phyloP scores from a whole-genome alignment of 345 rosid genomes.

The Excoecaria cochinchinensis region DNA sequence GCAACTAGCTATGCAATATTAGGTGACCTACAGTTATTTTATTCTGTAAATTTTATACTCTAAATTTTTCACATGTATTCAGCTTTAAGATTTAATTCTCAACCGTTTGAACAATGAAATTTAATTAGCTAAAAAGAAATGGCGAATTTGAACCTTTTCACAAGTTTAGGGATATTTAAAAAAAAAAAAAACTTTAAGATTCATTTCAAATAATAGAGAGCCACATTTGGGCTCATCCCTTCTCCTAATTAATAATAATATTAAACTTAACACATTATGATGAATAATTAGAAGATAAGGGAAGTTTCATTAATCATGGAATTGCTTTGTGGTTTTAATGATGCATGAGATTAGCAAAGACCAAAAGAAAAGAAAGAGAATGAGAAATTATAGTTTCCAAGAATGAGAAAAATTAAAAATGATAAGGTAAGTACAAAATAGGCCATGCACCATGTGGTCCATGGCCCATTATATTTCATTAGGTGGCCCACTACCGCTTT shows the following conservation, averaged over 20 bases:
- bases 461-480: background rate
- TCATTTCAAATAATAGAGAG: no score
- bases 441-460: background rate
- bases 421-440: background rate
- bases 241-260: background rate
- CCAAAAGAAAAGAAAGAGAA: background rate
- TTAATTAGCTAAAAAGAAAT: no score
- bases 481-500: slow-evolving; percentile 1
- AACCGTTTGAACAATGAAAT: no score
- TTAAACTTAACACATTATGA: background rate
- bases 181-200: no score
- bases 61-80: no score
- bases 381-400: background rate
- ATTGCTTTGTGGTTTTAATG: background rate
- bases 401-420: background rate
- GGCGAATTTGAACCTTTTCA: no score
- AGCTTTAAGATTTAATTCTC: no score
- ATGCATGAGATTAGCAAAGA: background rate
- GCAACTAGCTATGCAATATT: no score
- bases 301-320: background rate
- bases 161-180: no score
- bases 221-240: no score
- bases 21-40: no score
- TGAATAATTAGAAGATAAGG: background rate
- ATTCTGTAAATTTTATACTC: no score